Evolutionary conservation across 176 grass and related monocot genomes (phyloP).

Genomic region (Microstegium vimineum): DNA sequence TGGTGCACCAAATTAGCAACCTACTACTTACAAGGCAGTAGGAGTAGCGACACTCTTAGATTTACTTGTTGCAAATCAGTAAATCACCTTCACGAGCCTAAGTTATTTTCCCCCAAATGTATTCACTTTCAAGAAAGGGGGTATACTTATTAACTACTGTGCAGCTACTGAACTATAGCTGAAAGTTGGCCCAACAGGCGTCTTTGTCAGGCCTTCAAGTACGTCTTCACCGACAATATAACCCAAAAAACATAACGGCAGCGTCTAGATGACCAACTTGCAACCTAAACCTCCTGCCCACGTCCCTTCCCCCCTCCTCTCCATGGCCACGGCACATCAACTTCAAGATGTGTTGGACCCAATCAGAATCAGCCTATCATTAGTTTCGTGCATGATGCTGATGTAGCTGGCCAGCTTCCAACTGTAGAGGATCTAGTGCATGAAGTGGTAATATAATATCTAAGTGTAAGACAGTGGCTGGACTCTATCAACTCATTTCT

Average conservation of each 20-base stretch:
- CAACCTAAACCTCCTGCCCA: conserved; percentile 1
- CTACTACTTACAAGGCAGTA: too few species aligned
- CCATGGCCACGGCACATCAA: not conserved
- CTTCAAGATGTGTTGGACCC: not conserved
- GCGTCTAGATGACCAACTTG: conserved; percentile 27
- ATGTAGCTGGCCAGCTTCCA: not conserved
- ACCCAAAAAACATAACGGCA: too few species aligned
- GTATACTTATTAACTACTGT: not conserved
- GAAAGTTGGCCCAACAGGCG: not conserved
- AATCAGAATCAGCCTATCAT: not conserved
- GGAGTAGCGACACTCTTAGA: too few species aligned
- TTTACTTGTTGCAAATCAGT: conserved; percentile 6
- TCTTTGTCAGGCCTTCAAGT: too few species aligned
- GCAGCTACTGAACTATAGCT: not conserved
- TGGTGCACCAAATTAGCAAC: too few species aligned
- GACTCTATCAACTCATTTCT: not conserved
- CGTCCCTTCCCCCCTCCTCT: not conserved
- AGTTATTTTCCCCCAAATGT: not conserved
- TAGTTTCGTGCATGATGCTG: not conserved
- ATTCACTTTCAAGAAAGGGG: not conserved
- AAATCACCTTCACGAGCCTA: not conserved
- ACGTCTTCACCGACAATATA: too few species aligned
- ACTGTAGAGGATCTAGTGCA: not conserved
- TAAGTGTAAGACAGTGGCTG: too few species aligned
- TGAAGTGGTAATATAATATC: not conserved